These are phyloP conservation scores for Leptosphaerulina australis DNA, from an alignment of 2,329 filamentous ascomycete genomes.

Conservation along the genomic window DNA sequence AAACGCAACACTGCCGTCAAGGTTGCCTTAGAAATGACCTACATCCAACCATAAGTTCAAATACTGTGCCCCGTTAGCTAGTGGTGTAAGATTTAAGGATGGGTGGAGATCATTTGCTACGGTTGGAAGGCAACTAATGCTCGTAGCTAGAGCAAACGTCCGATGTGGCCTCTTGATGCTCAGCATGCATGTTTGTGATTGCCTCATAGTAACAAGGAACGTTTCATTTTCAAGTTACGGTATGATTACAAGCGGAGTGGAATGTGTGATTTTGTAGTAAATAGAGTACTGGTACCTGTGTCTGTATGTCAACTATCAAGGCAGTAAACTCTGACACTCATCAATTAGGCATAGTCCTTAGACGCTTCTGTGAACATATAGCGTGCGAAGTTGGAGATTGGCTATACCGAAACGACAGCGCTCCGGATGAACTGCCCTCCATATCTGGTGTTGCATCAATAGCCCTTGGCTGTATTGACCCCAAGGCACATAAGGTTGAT, in stretches of 20 bases:
- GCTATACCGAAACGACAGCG: too few species aligned
- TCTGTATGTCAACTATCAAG: too few species aligned
- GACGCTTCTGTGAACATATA: too few species aligned
- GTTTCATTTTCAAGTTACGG: not conserved
- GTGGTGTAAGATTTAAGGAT: not conserved
- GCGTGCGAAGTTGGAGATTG: too few species aligned
- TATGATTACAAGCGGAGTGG: not conserved
- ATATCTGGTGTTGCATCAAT: too few species aligned
- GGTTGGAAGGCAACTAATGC: slow-evolving; percentile 5
- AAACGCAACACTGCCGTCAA: not conserved
- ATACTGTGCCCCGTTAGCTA: not conserved
- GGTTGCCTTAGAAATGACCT: too few species aligned
- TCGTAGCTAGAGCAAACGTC: slow-evolving; percentile 21
- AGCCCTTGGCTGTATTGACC: not conserved
- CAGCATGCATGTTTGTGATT: not conserved
- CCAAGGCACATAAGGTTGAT: not conserved
- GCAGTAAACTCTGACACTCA: not conserved
- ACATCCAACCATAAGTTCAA: not conserved
- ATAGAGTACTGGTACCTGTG: too few species aligned
- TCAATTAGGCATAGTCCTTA: too few species aligned
- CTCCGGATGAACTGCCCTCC: too few species aligned
- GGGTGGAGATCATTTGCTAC: not conserved
- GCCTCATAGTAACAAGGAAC: not conserved
- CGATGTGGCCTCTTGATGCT: slow-evolving; percentile 15
- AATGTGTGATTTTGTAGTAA: not conserved